Evolutionary conservation across 116 monocot genomes (phyloP).

Genomic region (Phalaenopsis hybrid): DNA sequence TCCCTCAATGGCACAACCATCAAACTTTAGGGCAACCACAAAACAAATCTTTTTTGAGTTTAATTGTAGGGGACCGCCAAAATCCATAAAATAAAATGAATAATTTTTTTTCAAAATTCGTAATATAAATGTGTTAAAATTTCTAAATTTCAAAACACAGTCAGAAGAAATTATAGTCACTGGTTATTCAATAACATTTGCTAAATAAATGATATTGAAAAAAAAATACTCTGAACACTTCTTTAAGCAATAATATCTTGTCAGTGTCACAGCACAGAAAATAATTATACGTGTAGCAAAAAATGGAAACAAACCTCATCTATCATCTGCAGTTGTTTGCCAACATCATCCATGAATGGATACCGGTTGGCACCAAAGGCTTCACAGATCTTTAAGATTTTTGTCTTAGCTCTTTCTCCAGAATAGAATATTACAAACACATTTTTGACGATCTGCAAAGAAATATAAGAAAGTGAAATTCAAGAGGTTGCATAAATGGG

Average conservation of each 20-base stretch:
- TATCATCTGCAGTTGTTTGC: slow-evolving; percentile 75
- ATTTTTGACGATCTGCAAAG: slow-evolving; percentile 75
- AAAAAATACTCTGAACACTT: neutral
- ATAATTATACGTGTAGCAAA: neutral
- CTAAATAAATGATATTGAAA: neutral
- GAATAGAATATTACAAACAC: slow-evolving; percentile 95
- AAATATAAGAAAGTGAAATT: neutral
- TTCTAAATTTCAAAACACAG: neutral
- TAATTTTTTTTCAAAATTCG: neutral
- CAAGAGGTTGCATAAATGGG: neutral
- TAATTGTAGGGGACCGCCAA: neutral
- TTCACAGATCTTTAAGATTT: slow-evolving; percentile 97
- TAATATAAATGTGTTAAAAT: neutral
- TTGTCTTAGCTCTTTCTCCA: slow-evolving; percentile 94
- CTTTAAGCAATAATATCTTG: neutral
- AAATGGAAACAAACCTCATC: slow-evolving; percentile 51
- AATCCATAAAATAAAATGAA: neutral
- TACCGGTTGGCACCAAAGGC: slow-evolving; percentile 98
- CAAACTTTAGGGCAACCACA: neutral
- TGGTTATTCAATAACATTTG: neutral
- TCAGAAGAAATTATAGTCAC: neutral
- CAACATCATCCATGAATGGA: slow-evolving; percentile 75
- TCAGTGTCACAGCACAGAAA: neutral
- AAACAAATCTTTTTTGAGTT: neutral
- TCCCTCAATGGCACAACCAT: neutral